Evolutionary conservation across 768 basidiomycete genomes (phyloP).

Genomic region (Lactifluus echinatus): DNA sequence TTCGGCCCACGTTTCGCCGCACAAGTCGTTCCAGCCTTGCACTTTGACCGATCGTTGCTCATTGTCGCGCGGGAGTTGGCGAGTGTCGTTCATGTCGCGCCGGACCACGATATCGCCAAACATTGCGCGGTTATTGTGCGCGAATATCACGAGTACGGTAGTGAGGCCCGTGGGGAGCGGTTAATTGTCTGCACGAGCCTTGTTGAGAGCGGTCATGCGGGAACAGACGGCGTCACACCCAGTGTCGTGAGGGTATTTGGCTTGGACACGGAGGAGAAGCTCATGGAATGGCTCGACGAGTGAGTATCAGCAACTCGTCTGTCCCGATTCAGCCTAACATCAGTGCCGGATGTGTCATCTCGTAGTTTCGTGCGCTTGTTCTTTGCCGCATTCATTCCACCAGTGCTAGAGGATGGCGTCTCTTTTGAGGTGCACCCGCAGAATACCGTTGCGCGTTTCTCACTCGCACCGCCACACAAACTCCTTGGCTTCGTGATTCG

Average conservation of each 20-base stretch:
- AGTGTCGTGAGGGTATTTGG: slow-evolving; percentile 43
- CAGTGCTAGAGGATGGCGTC: slow-evolving; percentile 46
- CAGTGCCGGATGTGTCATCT: not conserved
- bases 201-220: slow-evolving; percentile 45
- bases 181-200: slow-evolving; percentile 50
- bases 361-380: slow-evolving; percentile 41
- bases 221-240: slow-evolving; percentile 36
- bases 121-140: slow-evolving; percentile 47
- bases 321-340: not conserved
- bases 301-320: slow-evolving; percentile 22
- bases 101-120: slow-evolving; percentile 43
- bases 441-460: slow-evolving; percentile 49
- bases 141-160: slow-evolving; percentile 33
- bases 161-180: slow-evolving; percentile 40
- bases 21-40: slow-evolving; percentile 41
- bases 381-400: slow-evolving; percentile 47
- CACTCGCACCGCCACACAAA: slow-evolving; percentile 36
- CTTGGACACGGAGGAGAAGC: slow-evolving; percentile 43
- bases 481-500: slow-evolving; percentile 48
- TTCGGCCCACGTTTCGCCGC: slow-evolving; percentile 48
- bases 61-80: slow-evolving; percentile 50
- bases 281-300: slow-evolving; percentile 43
- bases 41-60: slow-evolving; percentile 39
- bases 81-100: slow-evolving; percentile 40
- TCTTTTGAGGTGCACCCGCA: slow-evolving; percentile 55